Conservation (phyloP, 2,329 filamentous ascomycete genomes). For the Paraconiothyrium sp. region DNA sequence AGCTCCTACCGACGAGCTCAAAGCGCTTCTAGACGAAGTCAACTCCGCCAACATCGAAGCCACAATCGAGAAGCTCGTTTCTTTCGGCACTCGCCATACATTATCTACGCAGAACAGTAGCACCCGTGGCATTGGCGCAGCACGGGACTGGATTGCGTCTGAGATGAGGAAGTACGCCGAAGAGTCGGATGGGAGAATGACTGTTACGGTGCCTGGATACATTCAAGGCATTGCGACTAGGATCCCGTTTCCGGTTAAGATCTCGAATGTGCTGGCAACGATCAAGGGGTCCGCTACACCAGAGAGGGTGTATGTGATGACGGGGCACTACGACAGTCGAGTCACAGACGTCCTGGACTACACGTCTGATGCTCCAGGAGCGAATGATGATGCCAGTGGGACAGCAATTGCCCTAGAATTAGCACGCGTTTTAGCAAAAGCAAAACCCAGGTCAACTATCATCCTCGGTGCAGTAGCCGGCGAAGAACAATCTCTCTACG, state of each 20-base stretch:
- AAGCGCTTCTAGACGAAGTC: constrained; percentile 51
- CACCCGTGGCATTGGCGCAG: constrained; percentile 64
- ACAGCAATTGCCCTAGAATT: constrained; percentile 66
- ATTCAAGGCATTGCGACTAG: constrained; percentile 59
- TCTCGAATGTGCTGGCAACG: constrained; percentile 61
- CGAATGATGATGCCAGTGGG: constrained; percentile 67
- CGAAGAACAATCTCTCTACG: constrained; percentile 67
- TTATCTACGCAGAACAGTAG: constrained; percentile 62
- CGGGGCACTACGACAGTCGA: constrained; percentile 66
- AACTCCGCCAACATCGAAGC: constrained; percentile 58
- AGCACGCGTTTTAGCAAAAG: constrained; percentile 61
- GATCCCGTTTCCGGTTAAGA: constrained; percentile 61
- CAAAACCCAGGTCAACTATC: constrained; percentile 61
- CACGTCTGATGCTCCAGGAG: constrained; percentile 63
- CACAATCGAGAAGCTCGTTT: constrained; percentile 63
- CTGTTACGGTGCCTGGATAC: constrained; percentile 62
- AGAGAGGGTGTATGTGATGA: constrained; percentile 56
- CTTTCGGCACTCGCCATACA: constrained; percentile 67
- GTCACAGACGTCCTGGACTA: constrained; percentile 62
- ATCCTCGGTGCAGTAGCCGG: constrained; percentile 67
- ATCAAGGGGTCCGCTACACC: constrained; percentile 63
- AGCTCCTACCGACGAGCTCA: constrained; percentile 52
- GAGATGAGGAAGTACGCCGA: constrained; percentile 61
- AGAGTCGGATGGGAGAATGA: constrained; percentile 60
- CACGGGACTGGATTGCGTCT: constrained; percentile 64